A percentile compares a stretch with the other conserved stretches of the same genome.
Conservation (phyloP, 306 rosid genomes). For the Cicer cuneatum region DNA sequence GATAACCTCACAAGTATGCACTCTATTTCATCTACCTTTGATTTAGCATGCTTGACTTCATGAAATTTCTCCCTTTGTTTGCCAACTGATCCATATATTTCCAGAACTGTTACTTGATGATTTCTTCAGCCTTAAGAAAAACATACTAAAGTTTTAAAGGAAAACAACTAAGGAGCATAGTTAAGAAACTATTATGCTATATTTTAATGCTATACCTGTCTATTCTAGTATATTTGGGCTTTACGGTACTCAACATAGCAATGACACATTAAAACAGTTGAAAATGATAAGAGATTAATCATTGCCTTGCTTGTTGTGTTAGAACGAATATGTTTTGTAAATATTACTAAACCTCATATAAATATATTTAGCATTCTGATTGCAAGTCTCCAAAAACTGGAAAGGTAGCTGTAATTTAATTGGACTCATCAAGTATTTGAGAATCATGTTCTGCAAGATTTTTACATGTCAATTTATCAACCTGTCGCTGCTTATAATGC, state of each 20-base stretch:
- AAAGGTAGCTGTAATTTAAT: conserved; percentile 29
- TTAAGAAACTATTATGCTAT: neutral
- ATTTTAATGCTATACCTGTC: neutral
- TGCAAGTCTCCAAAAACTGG: conserved; percentile 28
- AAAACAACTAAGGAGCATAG: conserved; percentile 8
- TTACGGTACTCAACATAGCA: conserved; percentile 3
- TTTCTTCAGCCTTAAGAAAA: conserved; percentile 24
- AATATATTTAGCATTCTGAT: conserved; percentile 2
- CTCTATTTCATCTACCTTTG: conserved; percentile 26
- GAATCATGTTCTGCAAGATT: conserved; percentile 17
- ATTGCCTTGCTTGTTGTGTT: neutral
- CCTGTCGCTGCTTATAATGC: neutral
- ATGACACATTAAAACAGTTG: neutral
- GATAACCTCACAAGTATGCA: conserved; percentile 73
- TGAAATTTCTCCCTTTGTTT: conserved; percentile 24
- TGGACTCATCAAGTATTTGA: conserved; percentile 21
- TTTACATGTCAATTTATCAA: neutral
- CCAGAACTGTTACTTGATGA: neutral
- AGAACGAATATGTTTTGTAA: conserved; percentile 1
- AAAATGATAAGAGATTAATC: conserved; percentile 8
- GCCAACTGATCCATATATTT: conserved; percentile 13
- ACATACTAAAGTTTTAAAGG: conserved; percentile 28
- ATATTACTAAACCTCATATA: conserved; percentile 3
- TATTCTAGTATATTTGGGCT: conserved; percentile 32
- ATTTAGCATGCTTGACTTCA: conserved; percentile 16